These are phyloP conservation scores for Ananas comosus DNA, from an alignment of 176 grass and related monocot genomes.

Conservation along the genomic window DNA sequence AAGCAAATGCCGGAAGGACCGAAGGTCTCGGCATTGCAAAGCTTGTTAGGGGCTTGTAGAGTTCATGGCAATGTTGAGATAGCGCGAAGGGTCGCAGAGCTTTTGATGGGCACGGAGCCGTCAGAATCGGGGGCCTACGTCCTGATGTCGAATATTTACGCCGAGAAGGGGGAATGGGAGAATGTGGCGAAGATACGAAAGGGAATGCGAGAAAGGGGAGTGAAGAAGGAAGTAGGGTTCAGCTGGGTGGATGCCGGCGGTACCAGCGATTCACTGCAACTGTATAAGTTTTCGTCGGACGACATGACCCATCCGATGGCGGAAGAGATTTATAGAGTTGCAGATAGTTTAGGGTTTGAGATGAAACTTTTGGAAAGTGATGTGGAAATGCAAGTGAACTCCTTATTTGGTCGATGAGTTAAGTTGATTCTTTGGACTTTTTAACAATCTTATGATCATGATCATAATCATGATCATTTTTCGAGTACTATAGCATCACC, in stretches of 20 bases:
- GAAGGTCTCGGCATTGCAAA: conserved; percentile 63
- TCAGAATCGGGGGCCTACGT: conserved; percentile 61
- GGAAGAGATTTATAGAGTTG: conserved; percentile 56
- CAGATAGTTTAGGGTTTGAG: conserved; percentile 41
- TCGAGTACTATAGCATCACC: too few relatives aligned
- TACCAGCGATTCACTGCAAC: conserved; percentile 13
- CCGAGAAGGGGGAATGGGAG: conserved; percentile 57
- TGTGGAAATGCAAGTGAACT: conserved; percentile 19
- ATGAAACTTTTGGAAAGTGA: conserved; percentile 38
- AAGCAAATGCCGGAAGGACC: conserved; percentile 32
- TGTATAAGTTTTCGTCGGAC: conserved; percentile 73
- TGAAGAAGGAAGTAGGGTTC: conserved; percentile 76
- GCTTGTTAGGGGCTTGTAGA: conserved; percentile 61
- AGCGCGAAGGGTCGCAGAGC: conserved; percentile 39
- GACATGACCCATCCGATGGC: conserved; percentile 48
- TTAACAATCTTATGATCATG: too few relatives aligned
- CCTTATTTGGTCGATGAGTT: background rate
- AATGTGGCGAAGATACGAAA: conserved; percentile 50
- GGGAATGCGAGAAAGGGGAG: conserved; percentile 56
- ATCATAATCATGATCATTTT: too few relatives aligned
- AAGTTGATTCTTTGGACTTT: too few relatives aligned
- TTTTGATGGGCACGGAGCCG: conserved; percentile 35
- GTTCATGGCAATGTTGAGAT: conserved; percentile 50
- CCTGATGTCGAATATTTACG: conserved; percentile 77
- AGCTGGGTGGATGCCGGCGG: conserved; percentile 79